These are phyloP conservation scores for Capronia americana DNA, from an alignment of 2,329 filamentous ascomycete genomes.

Conservation along the genomic window DNA sequence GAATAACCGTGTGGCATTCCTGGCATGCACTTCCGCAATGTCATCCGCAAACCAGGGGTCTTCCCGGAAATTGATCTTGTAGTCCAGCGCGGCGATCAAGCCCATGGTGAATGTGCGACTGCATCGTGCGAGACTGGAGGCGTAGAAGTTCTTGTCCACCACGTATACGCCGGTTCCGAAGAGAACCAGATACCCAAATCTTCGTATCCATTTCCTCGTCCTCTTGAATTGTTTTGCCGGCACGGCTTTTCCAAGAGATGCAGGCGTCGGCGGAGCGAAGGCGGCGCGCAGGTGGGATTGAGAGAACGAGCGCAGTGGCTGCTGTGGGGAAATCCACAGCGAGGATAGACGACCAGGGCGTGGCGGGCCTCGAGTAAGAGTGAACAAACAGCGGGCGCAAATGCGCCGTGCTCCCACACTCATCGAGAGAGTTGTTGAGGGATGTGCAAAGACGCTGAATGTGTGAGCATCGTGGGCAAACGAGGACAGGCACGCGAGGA, in stretches of 20 bases:
- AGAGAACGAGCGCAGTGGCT: slow-evolving; percentile 30
- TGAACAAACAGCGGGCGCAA: slow-evolving; percentile 34
- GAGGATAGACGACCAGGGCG: slow-evolving; percentile 6
- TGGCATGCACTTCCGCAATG: slow-evolving; percentile 77
- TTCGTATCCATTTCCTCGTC: slow-evolving; percentile 76
- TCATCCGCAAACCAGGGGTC: slow-evolving; percentile 75
- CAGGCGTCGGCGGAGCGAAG: slow-evolving; percentile 77
- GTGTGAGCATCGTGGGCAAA: slow-evolving; percentile 6
- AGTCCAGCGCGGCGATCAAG: slow-evolving; percentile 82
- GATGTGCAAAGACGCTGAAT: slow-evolving; percentile 1
- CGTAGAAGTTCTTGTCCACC: slow-evolving; percentile 76
- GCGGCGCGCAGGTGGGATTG: slow-evolving; percentile 43
- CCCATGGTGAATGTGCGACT: slow-evolving; percentile 81
- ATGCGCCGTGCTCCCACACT: slow-evolving; percentile 33
- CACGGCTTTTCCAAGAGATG: slow-evolving; percentile 74
- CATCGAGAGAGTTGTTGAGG: slow-evolving; percentile 20
- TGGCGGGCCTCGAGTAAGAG: slow-evolving; percentile 13
- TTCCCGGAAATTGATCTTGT: slow-evolving; percentile 93
- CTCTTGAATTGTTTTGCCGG: slow-evolving; percentile 74
- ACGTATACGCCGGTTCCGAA: slow-evolving; percentile 68
- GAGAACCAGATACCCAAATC: slow-evolving; percentile 68
- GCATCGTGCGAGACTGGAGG: slow-evolving; percentile 78
- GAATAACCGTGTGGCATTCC: slow-evolving; percentile 83
- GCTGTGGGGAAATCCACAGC: slow-evolving; percentile 10
- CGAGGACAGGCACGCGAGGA: slow-evolving; percentile 8